Evolutionary conservation across 371 early-diverging fungal species (phyloP), one percentile per base, ranked within the genome.

Genomic region (Choanephora cucurbitarum): DNA sequence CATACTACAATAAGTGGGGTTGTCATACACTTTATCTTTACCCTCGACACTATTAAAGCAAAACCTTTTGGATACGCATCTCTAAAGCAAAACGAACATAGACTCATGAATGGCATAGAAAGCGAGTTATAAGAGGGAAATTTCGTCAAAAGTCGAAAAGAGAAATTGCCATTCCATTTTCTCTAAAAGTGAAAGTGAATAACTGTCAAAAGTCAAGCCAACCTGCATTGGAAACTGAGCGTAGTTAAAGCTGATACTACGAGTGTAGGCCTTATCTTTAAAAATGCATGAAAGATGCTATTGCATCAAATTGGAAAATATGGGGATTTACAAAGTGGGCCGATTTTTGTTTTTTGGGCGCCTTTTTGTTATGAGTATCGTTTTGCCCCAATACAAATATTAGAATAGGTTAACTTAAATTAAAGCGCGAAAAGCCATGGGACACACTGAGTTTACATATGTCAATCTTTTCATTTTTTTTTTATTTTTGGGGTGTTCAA

Each of bases 1-100:
- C 17, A 28, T 17, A 46, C 24, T 21, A 46, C 47, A 56, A 56
- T 24, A 40, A 43, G 58, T 57, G 58, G 58, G 58, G 58, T 57
- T 57, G 58, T 57, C 51, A 57, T 51, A 57, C 58, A 34, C 18
- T 28, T 40, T 37, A 11, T 11, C 37, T 37, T 13, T 37, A 11
- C 4, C 10, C 42, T 17, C 9, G 3, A 9, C 7, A 8, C 17
- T 3, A 5, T 40, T 10, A 40, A 15, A 17, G 40, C 17, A 11
- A 15, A 2, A 40, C 10, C 40, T 40, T 15, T 40, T 3, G 2
- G 40, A 40, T 17, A 11, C 17, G 2, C 10, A 17, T 40, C 10
- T 2, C 40, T 28, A n/a, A n/a, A n/a, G n/a, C 28, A 28, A 28
- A 28, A 28, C 3, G 28, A 28, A 28, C 5, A 28, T 28, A 28